Base-by-base conservation (phyloP, 768 basidiomycete species). In the Steccherinum ochraceum region DNA sequence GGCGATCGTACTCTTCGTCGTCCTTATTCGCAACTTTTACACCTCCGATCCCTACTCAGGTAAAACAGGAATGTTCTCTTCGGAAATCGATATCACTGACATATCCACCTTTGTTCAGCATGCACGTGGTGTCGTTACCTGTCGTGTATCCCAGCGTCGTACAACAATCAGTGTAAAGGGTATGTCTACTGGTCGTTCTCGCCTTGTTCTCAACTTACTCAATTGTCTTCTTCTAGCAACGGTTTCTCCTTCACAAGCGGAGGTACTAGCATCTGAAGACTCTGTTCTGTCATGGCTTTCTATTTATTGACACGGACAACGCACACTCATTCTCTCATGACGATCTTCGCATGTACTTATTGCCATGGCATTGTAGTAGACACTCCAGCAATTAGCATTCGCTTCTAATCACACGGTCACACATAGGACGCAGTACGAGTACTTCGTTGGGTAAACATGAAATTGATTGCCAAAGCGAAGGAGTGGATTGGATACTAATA, bases 41-140 rank as follows among this genome's bases (percentile, higher is more conserved):
- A 92, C 81, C 1, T 81, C 80, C 41, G 77, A 96, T 65, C 90
- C 93, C 24, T 87, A 88, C 62, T 84, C 84, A 12, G 90, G 91
- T 81, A 71, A n/a, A n/a, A n/a, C n/a, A n/a, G n/a, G n/a, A n/a
- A n/a, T n/a, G n/a, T n/a, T n/a, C n/a, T n/a, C n/a, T n/a, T n/a
- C n/a, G n/a, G n/a, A n/a, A n/a, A n/a, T n/a, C n/a, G n/a, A n/a
- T n/a, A n/a, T n/a, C n/a, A n/a, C n/a, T n/a, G n/a, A n/a, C n/a
- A n/a, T n/a, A n/a, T n/a, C n/a, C n/a, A n/a, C n/a, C n/a, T n/a
- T 18, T 21, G 21, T 1, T 47, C n/a, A 90, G 91, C 90, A 24
- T 93, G 90, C 64, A 74, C 83, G 48, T 87, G 93, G 56, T 96
- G 93, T 64, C 81, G 90, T 46, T 96, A 90, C 65, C 69, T 96